Base-by-base conservation (phyloP, 257 asterid species). In the Eucommia ulmoides region DNA sequence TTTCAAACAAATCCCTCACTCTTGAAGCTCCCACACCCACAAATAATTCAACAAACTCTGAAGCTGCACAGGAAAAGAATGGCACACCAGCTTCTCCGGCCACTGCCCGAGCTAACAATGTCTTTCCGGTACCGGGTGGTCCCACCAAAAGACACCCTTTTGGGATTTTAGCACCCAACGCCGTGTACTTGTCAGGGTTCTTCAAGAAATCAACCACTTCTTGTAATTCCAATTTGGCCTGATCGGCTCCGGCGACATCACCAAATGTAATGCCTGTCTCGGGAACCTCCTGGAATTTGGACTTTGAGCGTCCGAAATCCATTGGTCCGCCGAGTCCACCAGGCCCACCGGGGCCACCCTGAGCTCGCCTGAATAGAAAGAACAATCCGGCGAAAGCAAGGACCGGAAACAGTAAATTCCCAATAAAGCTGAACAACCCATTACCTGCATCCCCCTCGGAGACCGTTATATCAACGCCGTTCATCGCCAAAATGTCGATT, bases 181-280 rank as follows among this genome's bases (percentile, higher is more conserved):
- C 98, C 1, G 98, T 89, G 73, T 89, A 89, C 56, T 89, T 89
- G 68, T 89, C 98, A 20, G 96, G 96, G 66, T 89, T 89, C 24
- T 85, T 89, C 73, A 89, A 60, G 70, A 89, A 89, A 80, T 89
- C 98, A 24, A 89, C 98, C 16, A 89, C 96, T 70, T 89, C 98
- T 56, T 89, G 98, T 38, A 89, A 50, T 68, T 89, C 98, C 52
- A 89, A 18, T 61, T 89, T 89, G 10, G 98, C 98, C 65, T 89
- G 98, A 75, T 89, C 96, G 58, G 98, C 98, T 8, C 98, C 96
- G 0, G 96, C 98, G 2, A 85, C 96, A 29, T 89, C 98, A 63
- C 88, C 92, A 44, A 89, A 89, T 1, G 93, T 63, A 55, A 85
- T 82, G 5, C 98, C 98, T 0, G 94, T 89, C 51, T 89, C 98